Conservation (phyloP, 768 basidiomycete species). For the Phanerodontia chrysosporium region DNA sequence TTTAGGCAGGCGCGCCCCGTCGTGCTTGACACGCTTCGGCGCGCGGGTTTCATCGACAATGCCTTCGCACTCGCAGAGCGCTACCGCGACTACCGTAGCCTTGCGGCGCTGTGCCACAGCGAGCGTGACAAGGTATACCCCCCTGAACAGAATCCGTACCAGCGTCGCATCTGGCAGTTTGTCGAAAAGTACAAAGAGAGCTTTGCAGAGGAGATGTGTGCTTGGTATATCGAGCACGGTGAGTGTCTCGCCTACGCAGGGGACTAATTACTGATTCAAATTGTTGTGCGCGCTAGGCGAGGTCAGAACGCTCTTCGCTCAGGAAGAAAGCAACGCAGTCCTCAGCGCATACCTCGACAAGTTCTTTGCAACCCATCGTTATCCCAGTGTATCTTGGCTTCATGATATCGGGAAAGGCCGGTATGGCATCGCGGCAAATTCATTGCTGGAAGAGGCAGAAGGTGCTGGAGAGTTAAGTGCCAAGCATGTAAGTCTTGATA, state of each 20-base stretch:
- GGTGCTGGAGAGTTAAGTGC: constrained; percentile 54
- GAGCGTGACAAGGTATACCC: constrained; percentile 59
- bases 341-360: constrained; percentile 52
- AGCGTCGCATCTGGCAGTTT: constrained; percentile 60
- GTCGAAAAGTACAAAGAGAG: constrained; percentile 74
- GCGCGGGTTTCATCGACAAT: constrained; percentile 56
- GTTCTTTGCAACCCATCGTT: constrained; percentile 59
- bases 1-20: constrained; percentile 73
- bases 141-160: constrained; percentile 61
- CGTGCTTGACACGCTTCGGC: constrained; percentile 73
- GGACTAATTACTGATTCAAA: too few relatives aligned
- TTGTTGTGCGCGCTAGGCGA: constrained; percentile 59
- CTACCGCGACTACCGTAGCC: constrained; percentile 79
- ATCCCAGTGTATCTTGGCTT: constrained; percentile 77
- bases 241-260: constrained; percentile 14
- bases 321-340: constrained; percentile 63
- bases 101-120: constrained; percentile 81
- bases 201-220: constrained; percentile 87
- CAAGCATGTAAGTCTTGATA: constrained; percentile 71
- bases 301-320: constrained; percentile 75
- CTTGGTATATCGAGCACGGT: constrained; percentile 93
- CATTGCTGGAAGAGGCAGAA: constrained; percentile 60
- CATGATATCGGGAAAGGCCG: constrained; percentile 73
- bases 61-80: constrained; percentile 85
- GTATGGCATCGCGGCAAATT: constrained; percentile 59